These are phyloP conservation scores for Aureobasidium zeae DNA, from an alignment of 2,329 filamentous ascomycete species.

Conservation along the genomic window DNA sequence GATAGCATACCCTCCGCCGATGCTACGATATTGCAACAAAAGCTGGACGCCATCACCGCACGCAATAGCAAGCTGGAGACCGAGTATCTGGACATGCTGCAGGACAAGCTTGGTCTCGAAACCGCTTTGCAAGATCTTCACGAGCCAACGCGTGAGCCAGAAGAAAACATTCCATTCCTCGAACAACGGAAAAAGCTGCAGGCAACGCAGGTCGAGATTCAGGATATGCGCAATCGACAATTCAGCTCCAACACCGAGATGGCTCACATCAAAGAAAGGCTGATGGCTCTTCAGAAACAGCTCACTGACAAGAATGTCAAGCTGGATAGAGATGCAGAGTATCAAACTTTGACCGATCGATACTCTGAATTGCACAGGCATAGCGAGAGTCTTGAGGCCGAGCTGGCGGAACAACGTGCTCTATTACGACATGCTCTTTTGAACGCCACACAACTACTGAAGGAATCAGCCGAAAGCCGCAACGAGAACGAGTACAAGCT, in stretches of 20 bases:
- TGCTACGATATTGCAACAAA: slow-evolving; percentile 32
- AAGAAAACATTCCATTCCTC: slow-evolving; percentile 20
- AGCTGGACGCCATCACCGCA: slow-evolving; percentile 31
- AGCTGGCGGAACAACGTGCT: slow-evolving; percentile 20
- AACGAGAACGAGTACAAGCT: slow-evolving; percentile 20
- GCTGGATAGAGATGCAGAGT: slow-evolving; percentile 17
- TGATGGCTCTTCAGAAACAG: slow-evolving; percentile 14
- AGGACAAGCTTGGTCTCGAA: slow-evolving; percentile 26
- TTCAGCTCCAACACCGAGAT: slow-evolving; percentile 19
- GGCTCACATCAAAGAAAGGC: slow-evolving; percentile 19
- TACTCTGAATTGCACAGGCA: slow-evolving; percentile 19
- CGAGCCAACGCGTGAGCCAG: slow-evolving; percentile 27
- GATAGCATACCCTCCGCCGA: slow-evolving; percentile 8
- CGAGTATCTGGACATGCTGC: slow-evolving; percentile 35
- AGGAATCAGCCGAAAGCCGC: slow-evolving; percentile 18
- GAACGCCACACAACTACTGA: slow-evolving; percentile 15
- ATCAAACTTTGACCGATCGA: slow-evolving; percentile 17
- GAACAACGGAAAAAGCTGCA: slow-evolving; percentile 20
- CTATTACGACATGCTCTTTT: slow-evolving; percentile 22
- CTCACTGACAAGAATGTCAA: slow-evolving; percentile 15
- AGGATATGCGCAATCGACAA: slow-evolving; percentile 26
- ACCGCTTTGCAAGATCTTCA: slow-evolving; percentile 32
- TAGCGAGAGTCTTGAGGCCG: slow-evolving; percentile 19
- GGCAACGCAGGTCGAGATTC: slow-evolving; percentile 19
- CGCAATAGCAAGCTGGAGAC: slow-evolving; percentile 31